Evolutionary conservation across 768 basidiomycete species (phyloP).

Genomic region (Boletales sp.): DNA sequence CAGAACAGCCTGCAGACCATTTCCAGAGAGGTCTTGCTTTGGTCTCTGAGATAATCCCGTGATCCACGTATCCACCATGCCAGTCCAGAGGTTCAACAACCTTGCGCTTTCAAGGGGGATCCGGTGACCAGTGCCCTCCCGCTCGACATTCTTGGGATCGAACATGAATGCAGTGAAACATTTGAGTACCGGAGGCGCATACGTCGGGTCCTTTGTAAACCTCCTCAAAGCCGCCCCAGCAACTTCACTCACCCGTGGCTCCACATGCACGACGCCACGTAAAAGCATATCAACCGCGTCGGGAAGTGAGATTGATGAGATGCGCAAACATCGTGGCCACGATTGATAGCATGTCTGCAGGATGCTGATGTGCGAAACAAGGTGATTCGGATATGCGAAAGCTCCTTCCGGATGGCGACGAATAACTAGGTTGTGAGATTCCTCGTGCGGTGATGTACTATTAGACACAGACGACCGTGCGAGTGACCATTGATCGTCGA

Average conservation of each 20-base stretch:
- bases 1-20: slow-evolving; percentile 40
- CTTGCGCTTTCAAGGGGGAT: slow-evolving; percentile 65
- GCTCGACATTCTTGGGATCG: slow-evolving; percentile 56
- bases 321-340: slow-evolving; percentile 78
- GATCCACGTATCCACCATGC: slow-evolving; percentile 69
- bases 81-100: slow-evolving; percentile 70
- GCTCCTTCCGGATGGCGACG: slow-evolving; percentile 63
- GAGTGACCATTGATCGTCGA: slow-evolving; percentile 81
- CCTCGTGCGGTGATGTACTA: slow-evolving; percentile 55
- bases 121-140: slow-evolving; percentile 60
- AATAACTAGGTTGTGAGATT: slow-evolving; percentile 63
- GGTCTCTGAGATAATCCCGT: slow-evolving; percentile 41
- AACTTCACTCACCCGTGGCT: slow-evolving; percentile 67
- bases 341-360: slow-evolving; percentile 76
- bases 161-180: slow-evolving; percentile 73
- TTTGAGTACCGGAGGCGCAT: slow-evolving; percentile 56
- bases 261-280: slow-evolving; percentile 80
- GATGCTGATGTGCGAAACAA: slow-evolving; percentile 62
- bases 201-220: slow-evolving; percentile 58
- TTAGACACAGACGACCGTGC: slow-evolving; percentile 40
- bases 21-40: slow-evolving; percentile 34
- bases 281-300: slow-evolving; percentile 78
- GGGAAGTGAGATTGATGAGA: slow-evolving; percentile 44
- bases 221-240: slow-evolving; percentile 68
- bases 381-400: slow-evolving; percentile 63